Base-by-base conservation (phyloP, 768 basidiomycete genomes). In the Mycena leptocephala region DNA sequence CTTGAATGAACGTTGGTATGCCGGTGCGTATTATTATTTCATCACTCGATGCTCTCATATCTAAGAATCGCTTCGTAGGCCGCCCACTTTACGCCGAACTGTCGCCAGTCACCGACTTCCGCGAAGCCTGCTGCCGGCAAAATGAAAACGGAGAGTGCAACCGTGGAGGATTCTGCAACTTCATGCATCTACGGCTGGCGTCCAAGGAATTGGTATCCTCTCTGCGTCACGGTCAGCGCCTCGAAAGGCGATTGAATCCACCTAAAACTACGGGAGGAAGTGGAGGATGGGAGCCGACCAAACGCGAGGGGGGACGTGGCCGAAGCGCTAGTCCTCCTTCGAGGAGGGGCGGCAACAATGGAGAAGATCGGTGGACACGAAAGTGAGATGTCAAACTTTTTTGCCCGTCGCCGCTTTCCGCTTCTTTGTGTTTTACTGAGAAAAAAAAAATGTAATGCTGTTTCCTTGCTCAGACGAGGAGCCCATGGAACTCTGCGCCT, bases 101-200 rank as follows among this genome's bases (percentile, higher is more conserved):
- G 30, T 97, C 96, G 2, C 98, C 98, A 16, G 98, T 99, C 22
- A 99, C 97, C 33, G 98, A 99, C 86, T 99, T 99, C 85, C 94
- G 97, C 63, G 98, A 99, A 86, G 97, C 97, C 0, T 99, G 98
- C 83, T 99, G 98, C 84, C 92, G 98, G 59, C 98, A 99, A 85
- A 99, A 99, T 80, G 98, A 99, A 84, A 95, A 99, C 80, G 98
- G 98, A 10, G 96, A 98, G 85, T 99, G 98, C 85, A 98, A 98
- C 81, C 94, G 98, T 53, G 98, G 98, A 35, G 97, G 97, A 3
- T 99, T 98, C 87, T 99, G 98, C 86, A 99, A 99, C 85, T 99
- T 99, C 83, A 98, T 99, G 96, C 97, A 99, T 87, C 88, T 99
- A 39, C 93, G 96, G 18, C 90, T 96, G 26, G 95, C 97, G 6